Percentiles rank a stretch among this genome's conserved stretches.
Evolutionary conservation across 306 rosid genomes (phyloP).

Genomic region (Malus sieversii): DNA sequence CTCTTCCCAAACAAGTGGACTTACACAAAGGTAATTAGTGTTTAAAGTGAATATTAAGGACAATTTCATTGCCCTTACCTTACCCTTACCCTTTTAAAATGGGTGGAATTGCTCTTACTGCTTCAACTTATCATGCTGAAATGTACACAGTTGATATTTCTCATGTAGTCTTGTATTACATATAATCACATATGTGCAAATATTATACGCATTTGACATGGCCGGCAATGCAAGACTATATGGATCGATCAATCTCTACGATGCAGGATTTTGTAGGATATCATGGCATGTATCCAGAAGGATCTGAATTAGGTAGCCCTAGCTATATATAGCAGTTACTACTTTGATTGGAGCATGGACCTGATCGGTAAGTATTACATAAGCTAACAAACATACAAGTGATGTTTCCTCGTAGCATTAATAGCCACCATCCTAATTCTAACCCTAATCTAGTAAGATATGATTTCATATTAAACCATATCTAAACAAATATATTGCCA

Average conservation of each 20-base stretch:
- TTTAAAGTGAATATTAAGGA: too few relatives aligned
- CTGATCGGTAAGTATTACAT: neutral
- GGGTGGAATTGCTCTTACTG: too few relatives aligned
- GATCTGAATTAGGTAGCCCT: too few relatives aligned
- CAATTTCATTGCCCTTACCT: too few relatives aligned
- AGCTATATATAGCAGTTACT: neutral
- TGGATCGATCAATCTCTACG: neutral
- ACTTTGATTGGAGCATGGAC: too few relatives aligned
- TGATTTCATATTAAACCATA: neutral
- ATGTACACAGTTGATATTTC: neutral
- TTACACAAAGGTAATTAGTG: too few relatives aligned
- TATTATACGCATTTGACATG: neutral
- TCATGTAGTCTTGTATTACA: neutral
- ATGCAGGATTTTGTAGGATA: neutral
- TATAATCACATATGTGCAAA: too few relatives aligned
- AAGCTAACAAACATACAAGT: neutral
- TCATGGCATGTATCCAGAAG: too few relatives aligned
- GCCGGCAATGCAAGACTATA: neutral
- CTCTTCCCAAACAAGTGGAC: too few relatives aligned
- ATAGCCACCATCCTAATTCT: neutral
- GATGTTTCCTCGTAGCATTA: neutral
- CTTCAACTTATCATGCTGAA: neutral
- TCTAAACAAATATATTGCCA: neutral
- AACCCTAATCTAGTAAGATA: neutral
- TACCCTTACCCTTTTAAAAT: too few relatives aligned